phyloP scores from a whole-genome alignment of 1,284 basidiomycete species.

The Ceratobasidium papillatum region DNA sequence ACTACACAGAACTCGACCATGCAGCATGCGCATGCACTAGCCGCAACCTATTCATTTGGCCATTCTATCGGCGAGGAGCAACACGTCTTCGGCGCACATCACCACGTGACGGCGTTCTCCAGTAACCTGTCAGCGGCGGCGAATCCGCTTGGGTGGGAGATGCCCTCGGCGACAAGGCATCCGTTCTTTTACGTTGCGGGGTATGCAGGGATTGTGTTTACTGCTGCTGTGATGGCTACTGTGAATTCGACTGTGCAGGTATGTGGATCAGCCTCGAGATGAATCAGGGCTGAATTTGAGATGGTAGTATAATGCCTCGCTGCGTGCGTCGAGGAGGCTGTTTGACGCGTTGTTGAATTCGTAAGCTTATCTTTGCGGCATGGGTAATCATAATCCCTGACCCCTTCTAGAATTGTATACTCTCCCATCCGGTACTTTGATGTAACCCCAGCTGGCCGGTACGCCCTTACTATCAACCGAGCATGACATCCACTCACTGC shows the following conservation, averaged over 20 bases:
- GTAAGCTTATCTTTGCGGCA: constrained; percentile 45
- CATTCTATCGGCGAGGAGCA: constrained; percentile 10
- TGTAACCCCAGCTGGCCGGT: constrained; percentile 47
- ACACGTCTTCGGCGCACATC: constrained; percentile 21
- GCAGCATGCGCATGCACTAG: background rate
- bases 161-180: constrained; percentile 54
- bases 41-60: constrained; percentile 11
- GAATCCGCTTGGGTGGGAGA: constrained; percentile 35
- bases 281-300: constrained; percentile 66
- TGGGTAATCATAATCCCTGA: background rate
- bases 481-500: background rate
- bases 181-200: constrained; percentile 56
- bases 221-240: constrained; percentile 50
- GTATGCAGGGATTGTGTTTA: constrained; percentile 53
- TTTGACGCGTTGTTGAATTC: constrained; percentile 64
- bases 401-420: constrained; percentile 22
- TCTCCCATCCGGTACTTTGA: constrained; percentile 46
- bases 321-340: constrained; percentile 67
- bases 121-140: constrained; percentile 4
- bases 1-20: background rate
- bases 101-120: constrained; percentile 14
- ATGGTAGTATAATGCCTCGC: constrained; percentile 67
- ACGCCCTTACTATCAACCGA: background rate
- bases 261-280: constrained; percentile 47
- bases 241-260: constrained; percentile 49